These are phyloP conservation scores for Suillus plorans DNA, from an alignment of 768 basidiomycete genomes.

Conservation along the genomic window DNA sequence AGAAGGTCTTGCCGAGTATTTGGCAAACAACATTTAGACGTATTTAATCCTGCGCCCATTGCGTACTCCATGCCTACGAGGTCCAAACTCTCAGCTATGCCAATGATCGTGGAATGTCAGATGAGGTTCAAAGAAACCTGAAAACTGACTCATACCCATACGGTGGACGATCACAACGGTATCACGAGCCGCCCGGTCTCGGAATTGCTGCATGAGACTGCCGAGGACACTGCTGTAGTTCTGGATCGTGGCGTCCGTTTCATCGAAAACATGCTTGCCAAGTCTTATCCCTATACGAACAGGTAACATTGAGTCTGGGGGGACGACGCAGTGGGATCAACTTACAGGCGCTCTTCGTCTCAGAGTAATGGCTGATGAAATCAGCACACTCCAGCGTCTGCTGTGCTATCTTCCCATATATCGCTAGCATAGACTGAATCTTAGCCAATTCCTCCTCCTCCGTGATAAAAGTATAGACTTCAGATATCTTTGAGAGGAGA, in stretches of 20 bases:
- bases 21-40: conserved; percentile 10
- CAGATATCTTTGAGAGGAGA: background rate
- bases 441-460: background rate
- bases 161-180: background rate
- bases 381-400: conserved; percentile 26
- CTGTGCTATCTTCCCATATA: conserved; percentile 1
- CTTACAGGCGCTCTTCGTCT: conserved; percentile 22
- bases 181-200: background rate
- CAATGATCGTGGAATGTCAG: background rate
- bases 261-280: conserved; percentile 1
- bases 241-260: background rate
- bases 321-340: background rate
- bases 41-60: background rate
- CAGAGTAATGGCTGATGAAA: conserved; percentile 27
- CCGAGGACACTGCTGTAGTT: background rate
- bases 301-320: background rate
- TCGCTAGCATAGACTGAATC: background rate
- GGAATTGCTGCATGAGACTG: background rate
- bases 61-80: conserved; percentile 1
- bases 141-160: background rate
- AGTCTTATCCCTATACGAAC: background rate
- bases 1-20: conserved; percentile 15
- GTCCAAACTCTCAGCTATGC: background rate
- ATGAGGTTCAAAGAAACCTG: background rate
- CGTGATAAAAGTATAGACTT: background rate